Conservation (phyloP, 176 grass and related monocot genomes). For the Triticum timopheevii region DNA sequence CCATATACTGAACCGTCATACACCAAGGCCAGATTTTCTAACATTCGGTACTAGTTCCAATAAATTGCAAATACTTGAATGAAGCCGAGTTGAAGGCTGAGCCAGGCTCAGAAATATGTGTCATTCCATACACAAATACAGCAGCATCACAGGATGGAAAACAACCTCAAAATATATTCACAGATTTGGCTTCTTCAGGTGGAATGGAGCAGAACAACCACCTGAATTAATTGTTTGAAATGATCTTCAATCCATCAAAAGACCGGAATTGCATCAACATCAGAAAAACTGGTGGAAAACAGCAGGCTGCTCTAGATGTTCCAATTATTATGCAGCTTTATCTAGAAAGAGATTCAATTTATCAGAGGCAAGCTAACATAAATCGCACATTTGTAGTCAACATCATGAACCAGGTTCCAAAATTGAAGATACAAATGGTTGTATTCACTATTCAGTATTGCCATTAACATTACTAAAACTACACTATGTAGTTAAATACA, state of each 20-base stretch:
- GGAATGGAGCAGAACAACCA: conserved; percentile 25
- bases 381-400: not conserved
- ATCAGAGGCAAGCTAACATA: conserved; percentile 30
- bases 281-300: conserved; percentile 25
- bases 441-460: not conserved
- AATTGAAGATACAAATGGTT: not conserved
- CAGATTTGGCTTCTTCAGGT: conserved; percentile 40
- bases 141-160: conserved; percentile 7
- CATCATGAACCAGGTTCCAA: not conserved
- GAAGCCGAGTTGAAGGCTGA: not conserved
- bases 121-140: conserved; percentile 22
- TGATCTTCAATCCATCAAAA: conserved; percentile 29
- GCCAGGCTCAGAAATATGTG: not conserved
- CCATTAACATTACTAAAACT: conserved; percentile 16
- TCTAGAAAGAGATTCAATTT: conserved; percentile 32
- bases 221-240: conserved; percentile 40
- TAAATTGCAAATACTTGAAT: not conserved
- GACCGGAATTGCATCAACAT: conserved; percentile 43
- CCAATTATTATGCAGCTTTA: conserved; percentile 31
- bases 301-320: conserved; percentile 18
- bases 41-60: conserved; percentile 4
- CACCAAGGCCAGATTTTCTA: conserved; percentile 11
- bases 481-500: not conserved
- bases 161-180: conserved; percentile 47
- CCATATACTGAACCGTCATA: conserved; percentile 15